Base-by-base conservation (phyloP, 116 monocot species). In the Iris pallida region DNA sequence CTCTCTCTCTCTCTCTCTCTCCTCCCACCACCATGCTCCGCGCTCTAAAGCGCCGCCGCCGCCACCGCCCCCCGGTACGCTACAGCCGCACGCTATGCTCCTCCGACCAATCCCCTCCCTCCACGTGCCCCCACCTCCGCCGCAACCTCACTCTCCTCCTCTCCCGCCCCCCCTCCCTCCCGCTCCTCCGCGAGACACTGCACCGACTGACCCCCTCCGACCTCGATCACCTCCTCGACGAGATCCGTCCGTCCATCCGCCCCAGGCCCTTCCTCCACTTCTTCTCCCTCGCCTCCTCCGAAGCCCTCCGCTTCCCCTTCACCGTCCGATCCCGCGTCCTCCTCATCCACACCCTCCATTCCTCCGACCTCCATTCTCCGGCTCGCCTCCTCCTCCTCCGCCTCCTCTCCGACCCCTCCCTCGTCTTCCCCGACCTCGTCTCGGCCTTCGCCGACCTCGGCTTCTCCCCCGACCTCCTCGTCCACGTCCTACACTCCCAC, bases 401-500 rank as follows among this genome's bases (percentile, higher is more conserved):
- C 45, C 65, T 87, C 60, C 59, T 74, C 55, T 63, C 71, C n/a
- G 71, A 69, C n/a, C 45, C 49, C 61, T 17, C 55, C 66, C 14
- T 45, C 19, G 45, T 45, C 14, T 57, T 86, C 61, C 30, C 19
- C 0, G 79, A 84, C 63, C 47, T 87, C 59, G 66, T 83, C 4
- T 60, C 13, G 17, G 63, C 76, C 13, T 15, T 82, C 46, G 68
- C 71, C 8, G 69, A 69, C 16, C 8, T 58, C 2, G 11, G 30
- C 69, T 4, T 62, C 77, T 0, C 18, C 71, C 16, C 72, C 42
- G 88, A 94, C 48, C 42, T 75, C 4, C 52, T 94, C 14, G 61
- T 90, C 43, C 90, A 79, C 59, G 72, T 85, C 5, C 85, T 76
- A 69, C 78, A 80, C 73, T 73, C 80, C 1, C 75, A 81, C 41